Percentiles rank a stretch among this genome's conserved stretches.
These are phyloP conservation scores for Kodamaea neixiangensis DNA, from an alignment of 805 yeast species.

Conservation along the genomic window DNA sequence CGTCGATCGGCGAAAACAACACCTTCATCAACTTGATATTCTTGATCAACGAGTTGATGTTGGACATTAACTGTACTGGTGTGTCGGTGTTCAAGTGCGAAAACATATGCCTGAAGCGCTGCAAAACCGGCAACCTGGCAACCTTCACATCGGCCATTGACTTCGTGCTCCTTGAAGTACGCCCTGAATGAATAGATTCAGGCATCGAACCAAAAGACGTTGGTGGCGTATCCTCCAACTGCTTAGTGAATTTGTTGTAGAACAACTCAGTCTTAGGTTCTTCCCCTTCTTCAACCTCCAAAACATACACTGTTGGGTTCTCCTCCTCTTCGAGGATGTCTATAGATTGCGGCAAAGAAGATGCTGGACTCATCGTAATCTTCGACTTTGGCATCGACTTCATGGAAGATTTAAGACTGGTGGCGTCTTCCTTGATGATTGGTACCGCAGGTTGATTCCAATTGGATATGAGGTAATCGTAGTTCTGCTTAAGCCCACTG, in stretches of 20 bases:
- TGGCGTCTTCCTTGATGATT: slow-evolving; percentile 11
- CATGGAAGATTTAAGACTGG: background rate
- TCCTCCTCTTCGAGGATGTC: slow-evolving; percentile 10
- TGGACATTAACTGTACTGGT: slow-evolving; percentile 29
- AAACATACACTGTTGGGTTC: slow-evolving; percentile 24
- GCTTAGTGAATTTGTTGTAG: slow-evolving; percentile 35
- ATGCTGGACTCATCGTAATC: background rate
- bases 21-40: slow-evolving; percentile 36
- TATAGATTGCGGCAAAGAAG: slow-evolving; percentile 8
- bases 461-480: slow-evolving; percentile 25
- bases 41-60: slow-evolving; percentile 35
- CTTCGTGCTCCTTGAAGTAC: background rate
- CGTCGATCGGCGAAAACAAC: slow-evolving; percentile 43
- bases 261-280: slow-evolving; percentile 30
- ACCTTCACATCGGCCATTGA: background rate
- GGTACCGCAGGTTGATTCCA: slow-evolving; percentile 31
- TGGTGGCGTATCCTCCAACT: slow-evolving; percentile 30
- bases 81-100: slow-evolving; percentile 1
- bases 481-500: slow-evolving; percentile 15
- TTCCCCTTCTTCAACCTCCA: slow-evolving; percentile 30
- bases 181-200: background rate
- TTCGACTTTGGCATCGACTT: background rate
- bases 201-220: slow-evolving; percentile 14
- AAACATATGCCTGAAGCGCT: background rate
- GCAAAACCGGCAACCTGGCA: background rate